These are phyloP conservation scores for Microstegium vimineum DNA, from an alignment of 176 grass and related monocot species.

Conservation along the genomic window DNA sequence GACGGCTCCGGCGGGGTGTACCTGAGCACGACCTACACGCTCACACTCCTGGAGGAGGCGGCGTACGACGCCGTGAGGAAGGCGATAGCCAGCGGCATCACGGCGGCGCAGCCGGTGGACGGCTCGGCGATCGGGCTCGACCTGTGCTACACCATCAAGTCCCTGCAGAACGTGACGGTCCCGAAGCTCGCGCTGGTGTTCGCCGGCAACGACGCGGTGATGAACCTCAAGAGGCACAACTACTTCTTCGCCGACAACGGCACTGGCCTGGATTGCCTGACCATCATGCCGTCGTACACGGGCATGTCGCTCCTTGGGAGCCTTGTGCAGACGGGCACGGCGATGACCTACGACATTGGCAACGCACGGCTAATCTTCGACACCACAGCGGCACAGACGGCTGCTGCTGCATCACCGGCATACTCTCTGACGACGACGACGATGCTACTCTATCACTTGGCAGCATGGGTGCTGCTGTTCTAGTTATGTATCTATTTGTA, in stretches of 20 bases:
- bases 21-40: conserved; percentile 10
- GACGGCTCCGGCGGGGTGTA: conserved; percentile 29
- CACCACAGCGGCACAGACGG: not conserved
- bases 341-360: conserved; percentile 8
- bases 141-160: not conserved
- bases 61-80: not conserved
- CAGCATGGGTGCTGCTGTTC: not conserved
- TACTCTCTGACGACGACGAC: not conserved
- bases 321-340: conserved; percentile 9
- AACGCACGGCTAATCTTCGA: not conserved
- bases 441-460: not conserved
- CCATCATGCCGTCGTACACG: conserved; percentile 4
- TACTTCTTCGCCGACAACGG: not conserved
- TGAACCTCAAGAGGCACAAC: not conserved
- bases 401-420: not conserved
- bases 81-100: not conserved
- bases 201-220: not conserved
- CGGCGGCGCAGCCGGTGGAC: not conserved
- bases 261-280: not conserved
- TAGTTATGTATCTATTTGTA: too few relatives aligned
- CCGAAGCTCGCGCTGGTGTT: not conserved
- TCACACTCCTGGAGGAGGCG: not conserved
- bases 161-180: not conserved
- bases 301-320: not conserved
- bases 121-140: not conserved